Conservation (phyloP, 176 grass and related monocot species). For the Stipa capillata region DNA sequence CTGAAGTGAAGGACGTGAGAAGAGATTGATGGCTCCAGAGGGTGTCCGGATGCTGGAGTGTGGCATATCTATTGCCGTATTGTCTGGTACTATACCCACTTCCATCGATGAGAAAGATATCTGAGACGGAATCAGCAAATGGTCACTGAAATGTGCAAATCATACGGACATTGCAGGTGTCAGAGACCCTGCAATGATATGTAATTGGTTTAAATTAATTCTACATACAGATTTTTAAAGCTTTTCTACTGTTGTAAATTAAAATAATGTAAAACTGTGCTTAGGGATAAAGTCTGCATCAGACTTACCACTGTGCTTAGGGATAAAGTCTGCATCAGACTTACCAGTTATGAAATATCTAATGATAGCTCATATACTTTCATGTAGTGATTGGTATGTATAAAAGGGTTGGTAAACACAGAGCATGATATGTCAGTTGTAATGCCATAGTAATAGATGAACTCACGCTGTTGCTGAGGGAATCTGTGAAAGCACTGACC, state of each 20-base stretch:
- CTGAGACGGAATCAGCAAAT: constrained; percentile 37
- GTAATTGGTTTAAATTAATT: no score
- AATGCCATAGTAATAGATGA: constrained; percentile 30
- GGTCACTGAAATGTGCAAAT: constrained; percentile 16
- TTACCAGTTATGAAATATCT: not conserved
- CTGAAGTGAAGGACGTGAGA: constrained; percentile 14
- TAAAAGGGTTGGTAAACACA: not conserved
- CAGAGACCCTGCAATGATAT: not conserved
- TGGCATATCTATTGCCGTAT: constrained; percentile 27
- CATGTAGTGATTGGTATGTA: not conserved
- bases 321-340: not conserved
- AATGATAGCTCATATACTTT: not conserved
- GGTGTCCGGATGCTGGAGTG: constrained; percentile 17
- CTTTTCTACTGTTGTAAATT: no score
- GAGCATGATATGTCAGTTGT: no score
- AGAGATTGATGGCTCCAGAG: not conserved
- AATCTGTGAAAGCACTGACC: constrained; percentile 43
- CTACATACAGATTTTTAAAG: no score
- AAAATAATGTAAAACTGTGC: no score
- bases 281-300: not conserved
- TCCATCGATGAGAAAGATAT: constrained; percentile 66
- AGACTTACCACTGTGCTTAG: not conserved
- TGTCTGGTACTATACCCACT: constrained; percentile 34
- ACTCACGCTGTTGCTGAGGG: constrained; percentile 52
- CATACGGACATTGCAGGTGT: not conserved